Evolutionary conservation across 768 basidiomycete species (phyloP).

Genomic region (Tephrocybe sp.): DNA sequence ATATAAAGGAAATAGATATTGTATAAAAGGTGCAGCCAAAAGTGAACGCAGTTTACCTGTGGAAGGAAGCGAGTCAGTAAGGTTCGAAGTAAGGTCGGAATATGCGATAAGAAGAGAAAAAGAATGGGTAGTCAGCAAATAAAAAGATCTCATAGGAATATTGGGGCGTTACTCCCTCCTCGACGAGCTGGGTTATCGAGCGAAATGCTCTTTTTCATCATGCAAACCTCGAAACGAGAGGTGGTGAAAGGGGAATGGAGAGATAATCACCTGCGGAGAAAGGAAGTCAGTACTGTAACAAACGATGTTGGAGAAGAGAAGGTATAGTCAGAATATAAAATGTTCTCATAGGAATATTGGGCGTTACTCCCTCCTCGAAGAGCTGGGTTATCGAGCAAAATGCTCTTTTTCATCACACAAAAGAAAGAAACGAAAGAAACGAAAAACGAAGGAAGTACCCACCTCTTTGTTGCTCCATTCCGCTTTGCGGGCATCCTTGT

Average conservation of each 20-base stretch:
- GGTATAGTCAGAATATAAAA: conserved; percentile 37
- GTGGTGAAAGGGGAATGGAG: neutral
- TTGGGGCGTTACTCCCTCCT: conserved; percentile 91
- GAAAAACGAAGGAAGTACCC: conserved; percentile 23
- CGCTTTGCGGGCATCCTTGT: conserved; percentile 88
- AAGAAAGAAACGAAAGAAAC: conserved; percentile 2
- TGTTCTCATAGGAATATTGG: conserved; percentile 71
- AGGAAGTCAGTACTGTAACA: conserved; percentile 20
- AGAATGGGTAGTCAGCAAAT: conserved; percentile 36
- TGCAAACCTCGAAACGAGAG: conserved; percentile 1
- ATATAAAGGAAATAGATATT: conserved; percentile 10
- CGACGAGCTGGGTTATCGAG: conserved; percentile 95
- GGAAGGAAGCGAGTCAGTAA: conserved; percentile 21
- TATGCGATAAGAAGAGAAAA: conserved; percentile 1
- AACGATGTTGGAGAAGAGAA: neutral
- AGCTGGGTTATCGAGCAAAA: conserved; percentile 91
- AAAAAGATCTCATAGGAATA: conserved; percentile 63
- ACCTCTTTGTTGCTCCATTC: conserved; percentile 99
- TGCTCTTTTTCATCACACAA: conserved; percentile 74
- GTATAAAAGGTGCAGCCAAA: neutral
- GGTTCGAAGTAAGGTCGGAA: conserved; percentile 1
- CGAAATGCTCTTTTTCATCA: conserved; percentile 75
- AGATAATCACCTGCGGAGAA: neutral
- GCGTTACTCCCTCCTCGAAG: conserved; percentile 94
- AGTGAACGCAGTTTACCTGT: neutral